Evolutionary conservation across 495 filamentous ascomycete genomes (phyloP), one percentile per base, ranked within the genome.

Genomic region (Podospora conica): DNA sequence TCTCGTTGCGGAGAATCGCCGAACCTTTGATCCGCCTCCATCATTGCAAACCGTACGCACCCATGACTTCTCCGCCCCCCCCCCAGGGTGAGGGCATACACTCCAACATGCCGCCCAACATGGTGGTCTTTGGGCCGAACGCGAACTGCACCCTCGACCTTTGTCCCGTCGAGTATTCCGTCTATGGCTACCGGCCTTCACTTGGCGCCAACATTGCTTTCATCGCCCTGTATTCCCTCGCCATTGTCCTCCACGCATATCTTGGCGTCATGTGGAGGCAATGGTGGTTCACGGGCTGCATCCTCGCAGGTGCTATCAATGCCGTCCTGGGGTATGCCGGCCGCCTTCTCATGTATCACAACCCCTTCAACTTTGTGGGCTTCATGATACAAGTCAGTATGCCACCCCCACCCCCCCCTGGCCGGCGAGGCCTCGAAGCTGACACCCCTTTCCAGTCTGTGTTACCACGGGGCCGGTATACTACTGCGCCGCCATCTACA

Each of bases 241-340:
- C 71, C 11, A 53, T 24, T 1, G 4, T 64, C 5, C 31, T 73
- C 24, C 67, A 73, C 57, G 9, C 33, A 1, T 55, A 67, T 21
- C 67, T 70, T 3, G 81, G 80, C 27, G 29, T 81, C 24, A 65
- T 65, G 12, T 80, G 70, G 67, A 69, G 66, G 53, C 74, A 69
- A 3, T 76, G 70, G 61, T 73, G 65, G 31, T 81, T 74, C 66
- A 72, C 68, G 29, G 31, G 63, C 33, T 72, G 72, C 63, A 76
- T 79, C 66, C 48, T 74, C 15, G 25, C 70, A 2, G 78, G 76
- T 8, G 65, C 65, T n/a, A 28, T 71, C 9, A 69, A 61, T 55
- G 75, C 72, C 66, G 72, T 82, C 40, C 69, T 79, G 53, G 82
- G 81, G 7, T 84, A 84, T 58, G 71, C 65, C 8, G 82, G 78